phyloP scores from a whole-genome alignment of 805 yeast genomes.

The Candida taoyuanica region DNA sequence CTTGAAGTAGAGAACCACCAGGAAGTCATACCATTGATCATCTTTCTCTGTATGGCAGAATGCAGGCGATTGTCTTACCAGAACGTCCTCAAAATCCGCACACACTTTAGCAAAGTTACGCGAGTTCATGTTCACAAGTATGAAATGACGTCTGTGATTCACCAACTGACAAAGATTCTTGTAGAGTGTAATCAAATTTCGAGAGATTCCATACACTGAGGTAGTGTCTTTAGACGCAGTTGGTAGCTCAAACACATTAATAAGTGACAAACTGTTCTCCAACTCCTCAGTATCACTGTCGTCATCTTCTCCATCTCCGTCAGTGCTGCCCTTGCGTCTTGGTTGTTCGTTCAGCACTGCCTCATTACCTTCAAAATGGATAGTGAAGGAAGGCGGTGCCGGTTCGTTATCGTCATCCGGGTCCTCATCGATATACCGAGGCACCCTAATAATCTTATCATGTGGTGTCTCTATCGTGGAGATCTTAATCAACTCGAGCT shows the following conservation, averaged over 20 bases:
- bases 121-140: constrained; percentile 32
- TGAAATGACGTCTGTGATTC: constrained; percentile 41
- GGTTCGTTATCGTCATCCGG: constrained; percentile 18
- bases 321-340: constrained; percentile 3
- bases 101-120: constrained; percentile 45
- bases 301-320: constrained; percentile 4
- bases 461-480: constrained; percentile 19
- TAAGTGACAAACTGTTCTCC: constrained; percentile 5
- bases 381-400: constrained; percentile 23
- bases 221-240: neutral
- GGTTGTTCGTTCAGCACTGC: neutral
- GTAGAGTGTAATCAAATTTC: constrained; percentile 32
- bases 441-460: constrained; percentile 24
- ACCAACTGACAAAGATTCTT: constrained; percentile 37
- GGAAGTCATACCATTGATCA: constrained; percentile 15
- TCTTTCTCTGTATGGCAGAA: constrained; percentile 6
- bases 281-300: constrained; percentile 3
- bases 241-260: constrained; percentile 7
- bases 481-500: constrained; percentile 16
- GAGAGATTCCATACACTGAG: constrained; percentile 19
- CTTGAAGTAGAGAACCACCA: constrained; percentile 19
- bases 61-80: constrained; percentile 25
- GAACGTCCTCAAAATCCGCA: constrained; percentile 40
- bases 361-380: constrained; percentile 15
- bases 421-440: constrained; percentile 17